Base-by-base conservation (phyloP, 139 green algal genomes). In the Chlorella sp. region DNA sequence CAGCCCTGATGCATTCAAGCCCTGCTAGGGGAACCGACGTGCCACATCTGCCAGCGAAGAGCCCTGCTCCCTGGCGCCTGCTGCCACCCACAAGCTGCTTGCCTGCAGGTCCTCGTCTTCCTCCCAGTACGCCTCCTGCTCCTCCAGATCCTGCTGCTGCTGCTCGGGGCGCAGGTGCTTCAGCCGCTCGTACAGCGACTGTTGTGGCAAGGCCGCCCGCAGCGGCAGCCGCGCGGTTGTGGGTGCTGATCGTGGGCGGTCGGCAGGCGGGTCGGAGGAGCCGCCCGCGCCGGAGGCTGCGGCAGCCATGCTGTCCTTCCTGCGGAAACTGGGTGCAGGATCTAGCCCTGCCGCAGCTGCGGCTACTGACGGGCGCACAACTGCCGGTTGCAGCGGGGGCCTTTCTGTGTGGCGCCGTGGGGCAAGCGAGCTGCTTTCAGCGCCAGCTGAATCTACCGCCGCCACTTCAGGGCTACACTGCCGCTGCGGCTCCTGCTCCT, bases 71-170 rank as follows among this genome's bases (percentile, higher is more conserved):
- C 11, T 34, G 2, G 22, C 11, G 22, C 68, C 24, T 11, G 24
- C 68, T 18, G 24, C 22, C 26, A 9, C 5, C 32, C 28, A 37
- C 32, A 9, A 5, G 48, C 48, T 57, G 9, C 48, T 57, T 57
- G 48, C 39, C 76, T 81, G 37, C 86, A 87, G 73, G 30, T 88
- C 73, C 86, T 81, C 73, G 61, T 87, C 77, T 9, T 24, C 28
- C 60, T 80, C 83, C 87, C 87, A 88, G 78, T 42, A 88, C 21
- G 32, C 83, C 37, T 71, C 78, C 64, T 48, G 37, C 37, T 81
- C 78, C 37, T 88, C 60, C 36, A 68, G 37, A 26, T 81, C 57
- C 39, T 61, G 34, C 61, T 68, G 78, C 69, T 53, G 30, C 79
- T 64, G 66, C 77, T 36, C 21, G 34, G 87, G 78, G 78, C 71